Base-by-base conservation (phyloP, 805 yeast genomes). In the Teunomyces stri region DNA sequence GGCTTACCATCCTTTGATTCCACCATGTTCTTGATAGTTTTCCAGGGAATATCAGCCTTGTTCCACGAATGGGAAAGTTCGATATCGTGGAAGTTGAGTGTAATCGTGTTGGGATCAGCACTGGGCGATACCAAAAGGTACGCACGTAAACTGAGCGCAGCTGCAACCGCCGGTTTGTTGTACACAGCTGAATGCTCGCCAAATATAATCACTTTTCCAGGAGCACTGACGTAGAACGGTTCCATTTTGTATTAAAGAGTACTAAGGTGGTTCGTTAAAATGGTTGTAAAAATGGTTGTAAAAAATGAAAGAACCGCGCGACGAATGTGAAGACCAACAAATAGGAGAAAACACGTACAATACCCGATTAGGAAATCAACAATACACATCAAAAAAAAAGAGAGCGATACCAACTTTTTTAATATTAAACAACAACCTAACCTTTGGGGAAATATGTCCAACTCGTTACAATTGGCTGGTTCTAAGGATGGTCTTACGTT, bases 141-240 rank as follows among this genome's bases (percentile, higher is more conserved):
- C 0, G 97, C 87, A 58, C 97, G 78, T 48, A 94, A 71, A 5
- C 94, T 85, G 7, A 92, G 78, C 3, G 97, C 94, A 0, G 98
- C 97, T 1, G 99, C 98, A 44, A 94, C 87, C 10, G 97, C 98
- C 1, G 97, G 97, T 70, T 84, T 87, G 40, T 87, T 84, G 62
- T 87, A 88, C 0, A 94, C 99, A 1, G 95, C 98, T 6, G 97
- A 87, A 61, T 94, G 99, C 62, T 94, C 99, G 18, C 99, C 99
- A 64, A 91, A 94, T 30, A 94, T 75, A 56, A 94, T 94, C 39
- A 90, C 96, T 61, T 94, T 94, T 3, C 99, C 99, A 0, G 99
- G 99, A 0, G 99, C 94, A 45, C 96, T 87, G 1, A 89, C 88
- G 43, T 81, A 67, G 64, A 91, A 89, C 15, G 89, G 87, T 13